Base-by-base conservation (phyloP, 352 stramenopile genomes). In the Phytopythium chamaehyphon region DNA sequence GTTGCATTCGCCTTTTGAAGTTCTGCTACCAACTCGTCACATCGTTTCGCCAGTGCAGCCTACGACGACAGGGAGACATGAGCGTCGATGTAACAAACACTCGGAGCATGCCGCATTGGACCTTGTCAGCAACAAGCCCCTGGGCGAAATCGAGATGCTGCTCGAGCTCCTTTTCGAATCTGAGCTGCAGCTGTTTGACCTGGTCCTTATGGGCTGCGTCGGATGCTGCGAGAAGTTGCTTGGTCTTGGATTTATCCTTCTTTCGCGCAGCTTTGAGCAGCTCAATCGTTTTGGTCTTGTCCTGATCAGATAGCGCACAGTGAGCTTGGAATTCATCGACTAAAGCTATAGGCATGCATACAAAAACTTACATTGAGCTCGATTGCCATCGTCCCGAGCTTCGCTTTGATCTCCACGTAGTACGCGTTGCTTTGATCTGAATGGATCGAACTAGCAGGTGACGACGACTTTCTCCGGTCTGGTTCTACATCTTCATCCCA, bases 221-320 rank as follows among this genome's bases (percentile, higher is more conserved):
- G 38, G 73, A 75, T 21, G 65, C 62, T 16, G 44, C 40, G 1
- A 86, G 35, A 14, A 88, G 40, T 21, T 88, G 68, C 55, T 81
- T 84, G 14, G 64, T 76, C 62, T 83, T 90, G 9, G 51, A 40
- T 24, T 84, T 77, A 56, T 93, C 82, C 47, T 90, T 93, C 63
- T 87, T 89, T 4, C 82, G 69, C 0, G 75, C 77, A 19, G 70
- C 61, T 58, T 89, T 88, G 33, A 93, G 71, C 57, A 90, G 35
- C 40, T 90, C 79, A 11, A 90, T 89, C n/a, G 82, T 93, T 55
- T 93, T 88, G 33, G 69, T 83, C 49, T 93, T 93, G 61, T 90
- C 82, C 82, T 93, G 47, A 0, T 40, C 31, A 28, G 22, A 39
- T 15, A 33, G 9, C 28, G 5, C 9, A 10, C 28, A 9, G 28